A percentile compares a stretch with the other conserved stretches of the same genome.
Evolutionary conservation across 192 early-diverging fungal genomes (phyloP).

Genomic region (Podila verticillata): DNA sequence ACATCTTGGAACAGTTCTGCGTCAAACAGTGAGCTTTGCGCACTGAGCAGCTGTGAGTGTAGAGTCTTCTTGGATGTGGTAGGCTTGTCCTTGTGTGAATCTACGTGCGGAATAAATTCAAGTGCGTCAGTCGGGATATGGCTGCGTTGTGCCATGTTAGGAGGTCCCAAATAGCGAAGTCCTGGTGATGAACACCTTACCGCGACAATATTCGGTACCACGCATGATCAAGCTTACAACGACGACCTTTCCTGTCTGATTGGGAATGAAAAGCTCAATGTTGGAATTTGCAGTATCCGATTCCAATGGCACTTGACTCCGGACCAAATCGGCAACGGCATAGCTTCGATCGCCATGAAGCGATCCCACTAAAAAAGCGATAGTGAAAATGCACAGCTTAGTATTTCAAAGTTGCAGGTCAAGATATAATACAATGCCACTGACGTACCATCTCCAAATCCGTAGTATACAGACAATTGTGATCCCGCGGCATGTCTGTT

Average conservation of each 20-base stretch:
- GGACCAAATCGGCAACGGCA: constrained; percentile 32
- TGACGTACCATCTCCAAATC: constrained; percentile 42
- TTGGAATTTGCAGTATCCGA: constrained; percentile 1
- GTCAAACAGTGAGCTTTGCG: constrained; percentile 58
- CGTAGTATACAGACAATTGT: constrained; percentile 44
- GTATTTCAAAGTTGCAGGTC: neutral
- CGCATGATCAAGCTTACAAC: constrained; percentile 38
- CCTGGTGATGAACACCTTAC: constrained; percentile 3
- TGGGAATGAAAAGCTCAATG: constrained; percentile 32
- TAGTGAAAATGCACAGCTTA: neutral
- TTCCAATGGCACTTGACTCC: constrained; percentile 13
- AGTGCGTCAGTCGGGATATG: no score
- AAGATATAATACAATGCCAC: neutral
- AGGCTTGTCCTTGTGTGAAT: neutral
- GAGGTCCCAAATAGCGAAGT: no score
- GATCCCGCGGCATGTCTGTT: constrained; percentile 16
- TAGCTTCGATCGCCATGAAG: constrained; percentile 15
- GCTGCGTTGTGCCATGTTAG: no score
- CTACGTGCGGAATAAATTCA: neutral
- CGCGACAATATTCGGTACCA: constrained; percentile 11
- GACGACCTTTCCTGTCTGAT: constrained; percentile 30
- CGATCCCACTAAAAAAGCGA: constrained; percentile 28
- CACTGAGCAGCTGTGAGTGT: constrained; percentile 50
- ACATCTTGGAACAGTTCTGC: constrained; percentile 58
- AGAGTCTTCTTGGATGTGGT: constrained; percentile 7